A percentile compares a stretch with the other conserved stretches of the same genome.
Conservation (phyloP, 495 filamentous ascomycete species). For the Aspergillus taichungensis region DNA sequence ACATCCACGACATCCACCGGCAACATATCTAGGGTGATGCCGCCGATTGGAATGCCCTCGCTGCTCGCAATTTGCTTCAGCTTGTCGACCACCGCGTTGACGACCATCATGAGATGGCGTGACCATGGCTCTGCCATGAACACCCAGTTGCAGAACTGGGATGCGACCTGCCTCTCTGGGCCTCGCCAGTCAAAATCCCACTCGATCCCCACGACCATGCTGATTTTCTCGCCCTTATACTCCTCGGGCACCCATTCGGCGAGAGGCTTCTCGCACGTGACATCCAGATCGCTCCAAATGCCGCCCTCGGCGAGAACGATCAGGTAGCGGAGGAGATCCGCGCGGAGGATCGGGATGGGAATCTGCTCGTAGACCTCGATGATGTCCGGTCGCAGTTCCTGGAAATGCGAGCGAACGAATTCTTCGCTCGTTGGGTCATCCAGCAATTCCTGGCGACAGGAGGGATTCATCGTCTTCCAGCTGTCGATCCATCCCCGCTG, state of each 20-base stretch:
- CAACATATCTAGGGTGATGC: conserved; percentile 21
- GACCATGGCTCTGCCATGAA: conserved; percentile 24
- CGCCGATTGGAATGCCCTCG: conserved; percentile 16
- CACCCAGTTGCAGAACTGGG: conserved; percentile 35
- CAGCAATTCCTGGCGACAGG: conserved; percentile 23
- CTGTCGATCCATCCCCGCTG: conserved; percentile 16
- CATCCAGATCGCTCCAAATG: conserved; percentile 50
- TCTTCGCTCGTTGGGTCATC: conserved; percentile 17
- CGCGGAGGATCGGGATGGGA: conserved; percentile 39
- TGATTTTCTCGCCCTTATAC: conserved; percentile 24
- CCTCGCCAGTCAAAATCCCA: conserved; percentile 27
- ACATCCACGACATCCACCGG: conserved; percentile 28
- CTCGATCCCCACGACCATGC: conserved; percentile 38
- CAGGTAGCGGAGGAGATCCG: conserved; percentile 51
- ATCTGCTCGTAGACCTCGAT: conserved; percentile 32
- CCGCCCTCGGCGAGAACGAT: conserved; percentile 50
- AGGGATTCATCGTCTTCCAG: conserved; percentile 21
- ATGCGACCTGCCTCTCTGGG: conserved; percentile 21
- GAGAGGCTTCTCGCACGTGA: conserved; percentile 41
- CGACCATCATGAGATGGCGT: conserved; percentile 22
- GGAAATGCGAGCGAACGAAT: conserved; percentile 24
- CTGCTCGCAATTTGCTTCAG: conserved; percentile 18
- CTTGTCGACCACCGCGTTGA: conserved; percentile 20
- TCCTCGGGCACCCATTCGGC: conserved; percentile 43
- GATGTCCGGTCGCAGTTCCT: conserved; percentile 26